Conservation (phyloP, 2,329 filamentous ascomycete genomes). For the Tolypocladium nubicola region DNA sequence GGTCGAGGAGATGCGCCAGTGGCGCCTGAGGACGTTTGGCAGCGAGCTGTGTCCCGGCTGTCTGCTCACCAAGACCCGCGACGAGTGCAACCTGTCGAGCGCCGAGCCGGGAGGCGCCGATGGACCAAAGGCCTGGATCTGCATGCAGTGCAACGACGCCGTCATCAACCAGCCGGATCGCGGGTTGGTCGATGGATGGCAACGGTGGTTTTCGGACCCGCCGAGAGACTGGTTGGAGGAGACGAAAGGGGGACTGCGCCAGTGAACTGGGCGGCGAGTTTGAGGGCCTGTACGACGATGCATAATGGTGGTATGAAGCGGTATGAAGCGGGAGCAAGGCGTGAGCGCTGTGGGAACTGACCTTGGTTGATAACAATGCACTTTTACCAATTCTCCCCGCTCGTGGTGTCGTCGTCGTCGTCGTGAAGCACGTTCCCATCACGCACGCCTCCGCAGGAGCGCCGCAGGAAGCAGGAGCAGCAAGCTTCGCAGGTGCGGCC, state of each 20-base stretch:
- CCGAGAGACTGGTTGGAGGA: not conserved
- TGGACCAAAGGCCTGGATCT: conserved; percentile 16
- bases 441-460: not conserved
- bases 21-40: conserved; percentile 12
- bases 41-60: conserved; percentile 20
- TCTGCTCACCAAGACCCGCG: conserved; percentile 5
- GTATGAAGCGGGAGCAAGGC: not conserved
- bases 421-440: not conserved
- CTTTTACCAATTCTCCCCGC: not conserved
- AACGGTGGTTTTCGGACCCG: not conserved
- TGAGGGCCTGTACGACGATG: not conserved
- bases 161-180: not conserved
- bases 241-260: not conserved
- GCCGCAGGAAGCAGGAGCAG: not conserved
- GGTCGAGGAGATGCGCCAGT: conserved; percentile 14
- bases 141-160: conserved; percentile 19
- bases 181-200: not conserved
- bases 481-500: not conserved
- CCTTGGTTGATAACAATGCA: not conserved
- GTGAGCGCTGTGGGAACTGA: not conserved
- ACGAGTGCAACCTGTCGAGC: not conserved
- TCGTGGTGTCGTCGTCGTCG: not conserved
- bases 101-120: not conserved
- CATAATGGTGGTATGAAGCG: not conserved
- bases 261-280: not conserved